phyloP scores from a whole-genome alignment of 78 protist genomes.

The Monosiga brevicollis region DNA sequence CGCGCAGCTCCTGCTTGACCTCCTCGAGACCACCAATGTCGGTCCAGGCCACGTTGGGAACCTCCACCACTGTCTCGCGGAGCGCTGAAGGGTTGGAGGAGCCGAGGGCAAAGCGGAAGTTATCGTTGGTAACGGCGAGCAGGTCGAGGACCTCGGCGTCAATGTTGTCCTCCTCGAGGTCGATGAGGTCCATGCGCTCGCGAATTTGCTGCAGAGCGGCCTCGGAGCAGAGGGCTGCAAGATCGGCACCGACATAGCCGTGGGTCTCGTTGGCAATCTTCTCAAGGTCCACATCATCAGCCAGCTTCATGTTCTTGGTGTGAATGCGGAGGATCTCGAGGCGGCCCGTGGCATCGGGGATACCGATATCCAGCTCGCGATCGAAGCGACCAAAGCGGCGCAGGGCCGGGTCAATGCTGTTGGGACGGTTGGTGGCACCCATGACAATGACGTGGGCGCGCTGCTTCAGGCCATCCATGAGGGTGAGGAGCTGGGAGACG shows the following conservation, averaged over 20 bases:
- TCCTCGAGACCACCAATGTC: constrained; percentile 99
- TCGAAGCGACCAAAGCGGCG: constrained; percentile 99
- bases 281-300: constrained; percentile 97
- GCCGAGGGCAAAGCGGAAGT: constrained; percentile 67
- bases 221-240: constrained; percentile 97
- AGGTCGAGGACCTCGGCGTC: constrained; percentile 95
- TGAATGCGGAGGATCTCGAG: constrained; percentile 97
- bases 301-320: constrained; percentile 99
- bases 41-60: constrained; percentile 98
- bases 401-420: constrained; percentile 98
- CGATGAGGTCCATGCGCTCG: constrained; percentile 99
- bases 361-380: constrained; percentile 99
- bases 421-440: constrained; percentile 99
- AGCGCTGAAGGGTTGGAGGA: constrained; percentile 97
- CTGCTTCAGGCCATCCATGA: constrained; percentile 99
- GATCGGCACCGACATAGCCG: constrained; percentile 99
- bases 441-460: constrained; percentile 97
- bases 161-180: constrained; percentile 96
- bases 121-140: constrained; percentile 92
- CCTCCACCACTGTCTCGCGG: constrained; percentile 97
- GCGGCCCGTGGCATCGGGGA: constrained; percentile 97
- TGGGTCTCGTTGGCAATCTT: constrained; percentile 89
- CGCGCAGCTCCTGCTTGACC: constrained; percentile 56
- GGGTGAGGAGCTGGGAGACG: constrained; percentile 98
- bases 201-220: constrained; percentile 99